Conservation (phyloP, 2,329 filamentous ascomycete genomes). For the Capronia americana region DNA sequence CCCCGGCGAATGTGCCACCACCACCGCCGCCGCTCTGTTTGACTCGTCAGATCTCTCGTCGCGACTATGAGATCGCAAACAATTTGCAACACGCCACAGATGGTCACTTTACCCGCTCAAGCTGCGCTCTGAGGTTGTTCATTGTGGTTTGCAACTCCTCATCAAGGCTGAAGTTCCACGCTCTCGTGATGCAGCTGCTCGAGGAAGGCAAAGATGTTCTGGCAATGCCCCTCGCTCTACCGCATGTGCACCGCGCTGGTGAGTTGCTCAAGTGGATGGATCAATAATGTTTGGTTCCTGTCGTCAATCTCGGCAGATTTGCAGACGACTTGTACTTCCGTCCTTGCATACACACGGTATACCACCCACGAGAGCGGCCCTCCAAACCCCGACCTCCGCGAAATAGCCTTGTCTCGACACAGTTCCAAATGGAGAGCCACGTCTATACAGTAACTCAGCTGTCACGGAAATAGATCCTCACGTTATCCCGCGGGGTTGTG, state of each 20-base stretch:
- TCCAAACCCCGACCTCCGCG: not conserved
- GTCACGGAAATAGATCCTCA: not conserved
- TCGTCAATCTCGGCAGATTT: not conserved
- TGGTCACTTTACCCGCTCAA: too few species aligned
- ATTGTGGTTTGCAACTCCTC: not conserved
- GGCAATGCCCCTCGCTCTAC: not conserved
- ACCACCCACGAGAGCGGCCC: not conserved
- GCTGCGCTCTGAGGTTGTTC: not conserved
- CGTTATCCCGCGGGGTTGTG: not conserved
- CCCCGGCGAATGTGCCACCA: too few species aligned
- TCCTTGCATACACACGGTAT: not conserved
- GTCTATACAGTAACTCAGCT: not conserved
- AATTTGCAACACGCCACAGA: too few species aligned
- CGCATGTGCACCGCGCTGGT: not conserved
- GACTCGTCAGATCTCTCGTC: too few species aligned
- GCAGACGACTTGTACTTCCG: not conserved
- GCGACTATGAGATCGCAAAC: too few species aligned
- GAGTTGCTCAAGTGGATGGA: not conserved
- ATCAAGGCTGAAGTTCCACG: not conserved
- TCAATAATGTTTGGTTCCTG: not conserved
- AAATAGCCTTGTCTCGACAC: not conserved
- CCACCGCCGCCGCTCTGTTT: too few species aligned
- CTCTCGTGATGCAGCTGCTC: not conserved
- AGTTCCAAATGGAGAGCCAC: too few species aligned
- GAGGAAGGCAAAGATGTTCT: not conserved